phyloP scores from a whole-genome alignment of 192 early-diverging fungal species.

The Pilaira anomala region DNA sequence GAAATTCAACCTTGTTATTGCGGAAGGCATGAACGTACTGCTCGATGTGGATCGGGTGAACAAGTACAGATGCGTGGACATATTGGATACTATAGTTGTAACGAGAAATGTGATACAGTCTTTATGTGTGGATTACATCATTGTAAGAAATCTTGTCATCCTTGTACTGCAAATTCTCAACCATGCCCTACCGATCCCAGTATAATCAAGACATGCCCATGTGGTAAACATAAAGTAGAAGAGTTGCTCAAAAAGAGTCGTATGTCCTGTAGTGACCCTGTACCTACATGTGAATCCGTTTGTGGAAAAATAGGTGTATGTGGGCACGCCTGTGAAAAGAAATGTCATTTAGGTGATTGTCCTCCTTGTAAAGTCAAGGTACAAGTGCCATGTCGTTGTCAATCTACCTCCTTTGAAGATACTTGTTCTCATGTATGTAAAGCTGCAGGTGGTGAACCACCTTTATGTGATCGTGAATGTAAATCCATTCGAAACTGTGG shows the following conservation, averaged over 20 bases:
- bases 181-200: constrained; percentile 54
- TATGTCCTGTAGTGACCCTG: constrained; percentile 48
- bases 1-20: constrained; percentile 68
- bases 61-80: constrained; percentile 37
- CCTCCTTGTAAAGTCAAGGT: constrained; percentile 54
- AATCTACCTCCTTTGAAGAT: constrained; percentile 42
- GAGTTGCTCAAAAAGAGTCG: constrained; percentile 34
- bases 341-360: constrained; percentile 65
- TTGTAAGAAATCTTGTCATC: constrained; percentile 55
- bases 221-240: constrained; percentile 31
- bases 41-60: constrained; percentile 57
- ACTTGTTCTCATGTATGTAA: constrained; percentile 44
- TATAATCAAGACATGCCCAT: constrained; percentile 48
- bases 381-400: constrained; percentile 62
- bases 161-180: constrained; percentile 33
- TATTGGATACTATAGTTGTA: constrained; percentile 53
- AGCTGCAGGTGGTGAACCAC: constrained; percentile 41
- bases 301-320: constrained; percentile 61
- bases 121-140: constrained; percentile 52
- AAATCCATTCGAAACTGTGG: constrained; percentile 59
- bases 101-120: constrained; percentile 40
- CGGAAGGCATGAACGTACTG: constrained; percentile 53
- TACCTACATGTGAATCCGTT: constrained; percentile 58
- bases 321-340: constrained; percentile 54
- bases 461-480: constrained; percentile 63